Conservation (phyloP, 345 rosid genomes). For the Citrus hindsii region DNA sequence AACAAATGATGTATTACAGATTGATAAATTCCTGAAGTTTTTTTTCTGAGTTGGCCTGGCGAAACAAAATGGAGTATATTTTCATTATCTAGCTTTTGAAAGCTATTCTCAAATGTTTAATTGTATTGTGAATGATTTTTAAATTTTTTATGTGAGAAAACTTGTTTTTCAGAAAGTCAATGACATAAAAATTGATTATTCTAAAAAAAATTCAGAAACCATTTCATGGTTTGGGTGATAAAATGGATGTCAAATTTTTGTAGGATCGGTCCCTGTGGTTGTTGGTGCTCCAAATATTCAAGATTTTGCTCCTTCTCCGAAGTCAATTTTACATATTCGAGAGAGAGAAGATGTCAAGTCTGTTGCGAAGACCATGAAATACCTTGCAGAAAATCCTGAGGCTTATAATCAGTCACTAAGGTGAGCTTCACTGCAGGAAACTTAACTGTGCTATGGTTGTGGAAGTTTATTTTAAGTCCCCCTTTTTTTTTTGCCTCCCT, state of each 20-base stretch:
- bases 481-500: too few relatives aligned
- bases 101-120: not conserved
- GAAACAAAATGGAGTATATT: not conserved
- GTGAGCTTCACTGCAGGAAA: constrained; percentile 20
- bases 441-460: not conserved
- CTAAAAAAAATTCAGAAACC: not conserved
- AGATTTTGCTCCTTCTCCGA: constrained; percentile 74
- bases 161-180: not conserved
- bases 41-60: not conserved
- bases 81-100: not conserved
- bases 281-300: constrained; percentile 90
- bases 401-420: constrained; percentile 77
- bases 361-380: constrained; percentile 70
- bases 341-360: constrained; percentile 47
- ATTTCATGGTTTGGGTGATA: not conserved
- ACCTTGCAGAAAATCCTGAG: constrained; percentile 62
- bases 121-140: not conserved
- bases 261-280: constrained; percentile 89
- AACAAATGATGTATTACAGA: not conserved
- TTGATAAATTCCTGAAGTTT: not conserved
- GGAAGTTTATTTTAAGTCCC: not conserved
- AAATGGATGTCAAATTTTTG: constrained; percentile 1
- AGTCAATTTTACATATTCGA: constrained; percentile 70
- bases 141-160: not conserved
- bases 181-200: not conserved